Evolutionary conservation across 2,329 filamentous ascomycete species (phyloP).

Genomic region (Paraconiothyrium sp.): DNA sequence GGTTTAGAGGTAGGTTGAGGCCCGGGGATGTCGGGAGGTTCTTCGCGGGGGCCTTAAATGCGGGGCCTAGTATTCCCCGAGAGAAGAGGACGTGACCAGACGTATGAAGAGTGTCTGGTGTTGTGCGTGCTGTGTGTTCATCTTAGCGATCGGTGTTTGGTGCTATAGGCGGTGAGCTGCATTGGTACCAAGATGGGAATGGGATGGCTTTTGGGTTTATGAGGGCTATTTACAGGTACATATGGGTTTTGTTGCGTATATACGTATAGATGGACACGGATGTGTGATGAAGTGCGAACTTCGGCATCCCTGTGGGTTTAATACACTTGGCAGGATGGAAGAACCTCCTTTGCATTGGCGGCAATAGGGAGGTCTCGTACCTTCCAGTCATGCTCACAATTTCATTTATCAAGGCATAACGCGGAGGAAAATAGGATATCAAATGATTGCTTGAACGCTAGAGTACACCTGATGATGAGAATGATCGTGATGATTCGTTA

Average conservation of each 20-base stretch:
- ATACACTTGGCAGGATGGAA: background rate
- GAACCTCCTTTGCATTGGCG: background rate
- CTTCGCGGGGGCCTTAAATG: slow-evolving; percentile 38
- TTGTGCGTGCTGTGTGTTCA: background rate
- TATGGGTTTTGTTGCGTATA: too few relatives aligned
- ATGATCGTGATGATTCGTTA: background rate
- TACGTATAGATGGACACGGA: too few relatives aligned
- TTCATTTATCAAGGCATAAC: too few relatives aligned
- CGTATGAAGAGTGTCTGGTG: background rate
- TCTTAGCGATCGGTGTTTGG: background rate
- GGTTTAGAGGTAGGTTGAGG: slow-evolving; percentile 15
- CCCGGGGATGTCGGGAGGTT: slow-evolving; percentile 29
- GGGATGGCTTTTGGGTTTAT: too few relatives aligned
- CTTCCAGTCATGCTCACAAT: too few relatives aligned
- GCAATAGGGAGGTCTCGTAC: too few relatives aligned
- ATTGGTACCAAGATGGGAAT: too few relatives aligned
- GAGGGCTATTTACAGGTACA: too few relatives aligned
- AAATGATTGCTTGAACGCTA: background rate
- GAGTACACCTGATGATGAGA: background rate
- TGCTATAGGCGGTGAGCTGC: background rate
- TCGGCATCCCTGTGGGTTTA: background rate
- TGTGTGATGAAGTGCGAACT: too few relatives aligned
- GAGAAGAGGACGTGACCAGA: slow-evolving; percentile 27
- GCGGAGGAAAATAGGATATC: too few relatives aligned
- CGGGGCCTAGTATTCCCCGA: slow-evolving; percentile 39